A percentile compares a stretch with the other conserved stretches of the same genome.
Conservation (phyloP, 140 eudicot genomes). For the Eryngium alpinum region DNA sequence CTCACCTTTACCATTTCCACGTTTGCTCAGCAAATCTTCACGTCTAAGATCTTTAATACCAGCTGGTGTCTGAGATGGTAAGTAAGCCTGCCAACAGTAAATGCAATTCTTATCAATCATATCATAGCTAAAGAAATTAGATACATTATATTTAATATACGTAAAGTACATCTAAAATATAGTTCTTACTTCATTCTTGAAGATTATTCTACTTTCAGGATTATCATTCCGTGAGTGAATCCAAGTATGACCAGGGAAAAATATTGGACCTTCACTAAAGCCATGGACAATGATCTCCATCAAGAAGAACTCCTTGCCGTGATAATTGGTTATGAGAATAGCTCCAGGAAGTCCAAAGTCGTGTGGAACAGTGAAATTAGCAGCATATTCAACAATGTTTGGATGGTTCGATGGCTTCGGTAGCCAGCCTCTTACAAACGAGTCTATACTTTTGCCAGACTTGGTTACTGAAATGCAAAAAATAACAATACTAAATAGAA, state of each 20-base stretch:
- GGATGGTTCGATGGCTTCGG: conserved; percentile 43
- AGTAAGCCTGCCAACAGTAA: conserved; percentile 38
- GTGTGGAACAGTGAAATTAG: conserved; percentile 45
- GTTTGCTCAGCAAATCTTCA: conserved; percentile 50
- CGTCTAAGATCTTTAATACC: conserved; percentile 68
- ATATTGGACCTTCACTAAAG: conserved; percentile 41
- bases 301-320: conserved; percentile 53
- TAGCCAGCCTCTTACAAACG: conserved; percentile 53
- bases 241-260: conserved; percentile 66
- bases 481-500: neutral
- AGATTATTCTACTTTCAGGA: conserved; percentile 67
- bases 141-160: neutral
- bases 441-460: conserved; percentile 49
- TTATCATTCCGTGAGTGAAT: conserved; percentile 55
- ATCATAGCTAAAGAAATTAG: neutral
- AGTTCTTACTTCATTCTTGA: conserved; percentile 47
- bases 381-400: conserved; percentile 41
- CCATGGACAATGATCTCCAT: conserved; percentile 55
- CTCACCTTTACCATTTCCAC: conserved; percentile 68
- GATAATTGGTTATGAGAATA: conserved; percentile 51
- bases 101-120: neutral
- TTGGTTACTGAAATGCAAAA: conserved; percentile 38
- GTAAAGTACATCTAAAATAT: neutral
- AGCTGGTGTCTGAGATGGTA: conserved; percentile 71
- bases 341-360: conserved; percentile 77